These are phyloP conservation scores for Phytophthora tubulina DNA, from an alignment of 352 stramenopile species.

Conservation along the genomic window DNA sequence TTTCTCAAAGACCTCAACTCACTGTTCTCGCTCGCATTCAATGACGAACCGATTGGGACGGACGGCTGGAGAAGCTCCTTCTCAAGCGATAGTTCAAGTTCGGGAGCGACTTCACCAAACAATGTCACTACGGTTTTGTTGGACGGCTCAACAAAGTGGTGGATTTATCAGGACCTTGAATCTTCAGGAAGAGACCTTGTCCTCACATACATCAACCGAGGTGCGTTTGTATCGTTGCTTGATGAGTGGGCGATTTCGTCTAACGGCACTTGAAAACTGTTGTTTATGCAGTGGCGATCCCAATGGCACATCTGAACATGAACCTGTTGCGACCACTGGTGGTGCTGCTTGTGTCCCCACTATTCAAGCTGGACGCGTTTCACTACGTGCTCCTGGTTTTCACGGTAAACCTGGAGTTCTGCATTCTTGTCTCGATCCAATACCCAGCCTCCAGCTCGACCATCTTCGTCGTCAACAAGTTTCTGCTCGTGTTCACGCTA, in stretches of 20 bases:
- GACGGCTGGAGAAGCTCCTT: conserved; percentile 1
- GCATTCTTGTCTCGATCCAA: conserved; percentile 63
- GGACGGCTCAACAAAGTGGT: conserved; percentile 51
- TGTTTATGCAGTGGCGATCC: conserved; percentile 53
- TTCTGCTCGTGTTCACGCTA: conserved; percentile 73
- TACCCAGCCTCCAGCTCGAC: conserved; percentile 68
- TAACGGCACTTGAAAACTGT: too few relatives aligned
- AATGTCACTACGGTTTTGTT: conserved; percentile 42
- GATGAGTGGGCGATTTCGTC: too few relatives aligned
- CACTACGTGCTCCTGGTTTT: conserved; percentile 77
- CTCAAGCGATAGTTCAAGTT: background rate
- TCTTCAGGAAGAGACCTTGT: conserved; percentile 57
- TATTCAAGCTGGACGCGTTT: conserved; percentile 82
- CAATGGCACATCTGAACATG: conserved; percentile 73
- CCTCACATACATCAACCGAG: conserved; percentile 58
- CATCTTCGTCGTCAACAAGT: conserved; percentile 80
- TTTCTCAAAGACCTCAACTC: conserved; percentile 64
- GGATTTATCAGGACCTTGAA: conserved; percentile 71
- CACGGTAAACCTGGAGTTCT: conserved; percentile 74
- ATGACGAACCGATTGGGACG: conserved; percentile 5
- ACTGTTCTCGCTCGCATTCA: conserved; percentile 53
- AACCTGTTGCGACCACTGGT: conserved; percentile 74
- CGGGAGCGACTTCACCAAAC: background rate
- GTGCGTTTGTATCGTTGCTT: conserved; percentile 25
- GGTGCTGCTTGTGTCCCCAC: conserved; percentile 63